A percentile compares a stretch with the other conserved stretches of the same genome.
Evolutionary conservation across 805 yeast species (phyloP).

Genomic region (Metschnikowia orientalis): DNA sequence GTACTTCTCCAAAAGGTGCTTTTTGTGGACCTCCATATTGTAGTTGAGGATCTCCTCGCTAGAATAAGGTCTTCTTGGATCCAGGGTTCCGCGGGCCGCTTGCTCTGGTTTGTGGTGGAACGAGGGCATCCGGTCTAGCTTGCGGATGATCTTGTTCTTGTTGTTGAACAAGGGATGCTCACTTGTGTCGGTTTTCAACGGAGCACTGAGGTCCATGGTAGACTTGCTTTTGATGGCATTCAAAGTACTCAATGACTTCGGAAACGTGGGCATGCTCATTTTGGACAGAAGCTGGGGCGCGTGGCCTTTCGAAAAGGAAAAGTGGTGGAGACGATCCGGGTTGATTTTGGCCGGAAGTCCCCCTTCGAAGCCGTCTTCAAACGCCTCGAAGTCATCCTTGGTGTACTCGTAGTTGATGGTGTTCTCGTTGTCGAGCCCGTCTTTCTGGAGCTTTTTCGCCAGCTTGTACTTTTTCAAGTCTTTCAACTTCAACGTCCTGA

Average conservation of each 20-base stretch:
- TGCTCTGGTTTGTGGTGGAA: slow-evolving; percentile 22
- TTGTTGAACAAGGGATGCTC: slow-evolving; percentile 30
- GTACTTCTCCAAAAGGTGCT: slow-evolving; percentile 28
- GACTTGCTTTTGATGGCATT: slow-evolving; percentile 29
- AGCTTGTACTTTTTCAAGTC: slow-evolving; percentile 21
- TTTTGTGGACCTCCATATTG: slow-evolving; percentile 22
- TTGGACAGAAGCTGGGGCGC: slow-evolving; percentile 13
- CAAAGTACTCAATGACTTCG: slow-evolving; percentile 11
- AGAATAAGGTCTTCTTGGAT: background rate
- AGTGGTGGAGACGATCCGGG: slow-evolving; percentile 14
- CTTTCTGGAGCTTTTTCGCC: slow-evolving; percentile 13
- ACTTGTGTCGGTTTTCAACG: slow-evolving; percentile 6
- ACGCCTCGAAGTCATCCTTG: slow-evolving; percentile 33
- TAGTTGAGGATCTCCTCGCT: slow-evolving; percentile 10
- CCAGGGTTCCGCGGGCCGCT: slow-evolving; percentile 10
- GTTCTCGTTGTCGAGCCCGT: slow-evolving; percentile 29
- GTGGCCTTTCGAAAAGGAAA: slow-evolving; percentile 1
- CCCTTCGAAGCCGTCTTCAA: slow-evolving; percentile 35
- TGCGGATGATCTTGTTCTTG: slow-evolving; percentile 31
- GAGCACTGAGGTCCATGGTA: slow-evolving; percentile 27
- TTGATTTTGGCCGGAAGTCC: slow-evolving; percentile 10
- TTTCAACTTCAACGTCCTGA: slow-evolving; percentile 27
- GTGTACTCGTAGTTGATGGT: slow-evolving; percentile 35
- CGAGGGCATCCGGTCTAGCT: slow-evolving; percentile 40
- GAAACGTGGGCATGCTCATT: slow-evolving; percentile 22